phyloP scores from a whole-genome alignment of 805 yeast species.

The Sugiyamaella chiloensis region DNA sequence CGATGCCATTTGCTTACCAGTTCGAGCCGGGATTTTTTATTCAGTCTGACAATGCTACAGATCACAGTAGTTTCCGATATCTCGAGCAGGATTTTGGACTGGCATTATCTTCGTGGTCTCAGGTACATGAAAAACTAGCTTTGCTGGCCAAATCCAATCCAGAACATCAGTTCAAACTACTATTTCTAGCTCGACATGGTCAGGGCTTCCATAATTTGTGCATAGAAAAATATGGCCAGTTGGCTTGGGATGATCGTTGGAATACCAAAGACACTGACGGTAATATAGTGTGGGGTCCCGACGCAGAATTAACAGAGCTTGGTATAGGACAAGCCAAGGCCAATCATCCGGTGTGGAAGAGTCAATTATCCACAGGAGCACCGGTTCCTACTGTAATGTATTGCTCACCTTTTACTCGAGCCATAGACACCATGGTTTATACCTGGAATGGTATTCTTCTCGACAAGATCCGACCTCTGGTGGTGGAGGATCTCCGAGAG shows the following conservation, averaged over 20 bases:
- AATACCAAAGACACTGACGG: conserved; percentile 45
- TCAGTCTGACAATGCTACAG: conserved; percentile 43
- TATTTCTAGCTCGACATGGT: conserved; percentile 52
- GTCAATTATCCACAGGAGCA: conserved; percentile 33
- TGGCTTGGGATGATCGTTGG: conserved; percentile 46
- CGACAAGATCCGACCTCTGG: conserved; percentile 35
- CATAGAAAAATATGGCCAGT: conserved; percentile 44
- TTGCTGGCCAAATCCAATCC: conserved; percentile 31
- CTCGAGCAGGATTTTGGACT: conserved; percentile 45
- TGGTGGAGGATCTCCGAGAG: conserved; percentile 48
- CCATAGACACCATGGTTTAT: conserved; percentile 46
- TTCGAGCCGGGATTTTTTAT: conserved; percentile 39
- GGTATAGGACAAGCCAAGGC: conserved; percentile 47
- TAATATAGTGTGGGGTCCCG: conserved; percentile 45
- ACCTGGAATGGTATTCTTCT: conserved; percentile 44
- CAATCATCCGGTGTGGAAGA: conserved; percentile 41
- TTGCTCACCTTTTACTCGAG: conserved; percentile 51
- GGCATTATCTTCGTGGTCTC: conserved; percentile 35
- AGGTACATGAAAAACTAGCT: conserved; percentile 32
- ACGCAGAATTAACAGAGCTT: conserved; percentile 47
- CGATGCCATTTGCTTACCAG: background rate
- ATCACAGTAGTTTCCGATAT: conserved; percentile 42
- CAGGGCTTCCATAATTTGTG: conserved; percentile 53
- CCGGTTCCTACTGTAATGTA: conserved; percentile 43
- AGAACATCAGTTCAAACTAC: conserved; percentile 40